phyloP scores from a whole-genome alignment of 176 grass and related monocot genomes.

The Chrysopogon serrulatus region DNA sequence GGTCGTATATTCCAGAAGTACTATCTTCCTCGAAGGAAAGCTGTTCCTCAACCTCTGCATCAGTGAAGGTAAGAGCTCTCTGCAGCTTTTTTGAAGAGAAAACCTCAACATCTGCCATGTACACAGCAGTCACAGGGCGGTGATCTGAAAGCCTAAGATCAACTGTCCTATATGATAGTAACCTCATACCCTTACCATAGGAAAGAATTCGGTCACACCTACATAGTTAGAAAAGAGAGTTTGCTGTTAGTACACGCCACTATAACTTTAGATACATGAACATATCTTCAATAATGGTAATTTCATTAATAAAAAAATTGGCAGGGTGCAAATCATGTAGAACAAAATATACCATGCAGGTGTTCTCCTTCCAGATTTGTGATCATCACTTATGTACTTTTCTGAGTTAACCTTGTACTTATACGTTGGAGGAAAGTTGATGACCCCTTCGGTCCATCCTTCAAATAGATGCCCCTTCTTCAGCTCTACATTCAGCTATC shows the following conservation, averaged over 20 bases:
- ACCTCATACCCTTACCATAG: conserved; percentile 64
- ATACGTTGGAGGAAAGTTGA: conserved; percentile 83
- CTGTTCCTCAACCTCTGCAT: conserved; percentile 78
- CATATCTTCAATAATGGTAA: neutral
- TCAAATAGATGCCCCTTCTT: conserved; percentile 68
- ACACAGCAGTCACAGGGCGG: conserved; percentile 77
- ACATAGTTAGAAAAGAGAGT: neutral
- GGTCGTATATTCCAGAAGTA: conserved; percentile 32
- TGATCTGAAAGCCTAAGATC: conserved; percentile 82
- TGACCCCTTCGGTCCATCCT: conserved; percentile 80
- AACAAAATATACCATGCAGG: conserved; percentile 74
- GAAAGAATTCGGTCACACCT: conserved; percentile 96
- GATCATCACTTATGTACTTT: conserved; percentile 77
- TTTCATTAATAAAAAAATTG: neutral
- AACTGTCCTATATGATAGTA: conserved; percentile 52
- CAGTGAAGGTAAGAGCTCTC: conserved; percentile 94
- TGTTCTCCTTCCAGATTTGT: conserved; percentile 74
- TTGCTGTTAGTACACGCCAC: neutral
- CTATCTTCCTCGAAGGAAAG: conserved; percentile 50
- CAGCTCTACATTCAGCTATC: conserved; percentile 66
- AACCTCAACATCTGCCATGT: conserved; percentile 70
- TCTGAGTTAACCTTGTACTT: conserved; percentile 86
- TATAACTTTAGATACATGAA: neutral
- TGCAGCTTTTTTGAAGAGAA: conserved; percentile 86
- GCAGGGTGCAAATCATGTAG: neutral